Evolutionary conservation across 2,329 filamentous ascomycete species (phyloP).

Genomic region (Camillea tinctor): DNA sequence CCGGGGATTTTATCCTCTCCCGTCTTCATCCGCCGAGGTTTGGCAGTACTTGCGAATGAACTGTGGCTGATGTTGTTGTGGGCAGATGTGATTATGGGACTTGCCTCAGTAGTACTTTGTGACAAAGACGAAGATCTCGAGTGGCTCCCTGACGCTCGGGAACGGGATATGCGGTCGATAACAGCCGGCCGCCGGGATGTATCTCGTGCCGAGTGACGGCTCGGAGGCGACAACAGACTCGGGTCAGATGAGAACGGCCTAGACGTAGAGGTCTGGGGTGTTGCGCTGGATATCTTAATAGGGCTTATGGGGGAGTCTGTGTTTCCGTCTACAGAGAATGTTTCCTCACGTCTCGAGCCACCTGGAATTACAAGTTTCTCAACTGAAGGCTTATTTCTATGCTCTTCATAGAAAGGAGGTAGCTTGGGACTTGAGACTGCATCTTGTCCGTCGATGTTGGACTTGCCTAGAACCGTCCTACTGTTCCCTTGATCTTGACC

Average conservation of each 20-base stretch:
- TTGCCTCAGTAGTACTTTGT: conserved; percentile 55
- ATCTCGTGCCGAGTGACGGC: conserved; percentile 33
- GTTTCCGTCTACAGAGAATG: conserved; percentile 44
- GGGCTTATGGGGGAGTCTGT: conserved; percentile 46
- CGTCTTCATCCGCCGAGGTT: conserved; percentile 44
- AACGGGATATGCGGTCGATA: conserved; percentile 54
- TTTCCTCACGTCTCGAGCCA: conserved; percentile 42
- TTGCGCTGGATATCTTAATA: conserved; percentile 30
- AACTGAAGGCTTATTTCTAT: conserved; percentile 26
- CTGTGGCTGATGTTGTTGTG: conserved; percentile 58
- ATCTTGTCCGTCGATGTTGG: conserved; percentile 37
- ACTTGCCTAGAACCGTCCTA: conserved; percentile 44
- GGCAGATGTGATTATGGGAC: conserved; percentile 56
- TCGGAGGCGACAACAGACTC: conserved; percentile 24
- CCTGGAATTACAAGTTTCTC: conserved; percentile 30
- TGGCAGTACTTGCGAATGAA: conserved; percentile 50
- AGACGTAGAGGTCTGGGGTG: conserved; percentile 24
- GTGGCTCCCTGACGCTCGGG: conserved; percentile 42
- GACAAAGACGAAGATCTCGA: conserved; percentile 62
- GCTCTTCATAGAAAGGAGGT: conserved; percentile 40
- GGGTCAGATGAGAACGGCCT: conserved; percentile 35
- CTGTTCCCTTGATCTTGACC: conserved; percentile 35
- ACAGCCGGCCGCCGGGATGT: conserved; percentile 47
- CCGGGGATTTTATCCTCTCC: conserved; percentile 53
- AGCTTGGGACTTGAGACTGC: conserved; percentile 36